Percentiles rank a stretch among this genome's conserved stretches.
Evolutionary conservation across 2,329 filamentous ascomycete species (phyloP).

Genomic region (Colletotrichum neosansevieriae): DNA sequence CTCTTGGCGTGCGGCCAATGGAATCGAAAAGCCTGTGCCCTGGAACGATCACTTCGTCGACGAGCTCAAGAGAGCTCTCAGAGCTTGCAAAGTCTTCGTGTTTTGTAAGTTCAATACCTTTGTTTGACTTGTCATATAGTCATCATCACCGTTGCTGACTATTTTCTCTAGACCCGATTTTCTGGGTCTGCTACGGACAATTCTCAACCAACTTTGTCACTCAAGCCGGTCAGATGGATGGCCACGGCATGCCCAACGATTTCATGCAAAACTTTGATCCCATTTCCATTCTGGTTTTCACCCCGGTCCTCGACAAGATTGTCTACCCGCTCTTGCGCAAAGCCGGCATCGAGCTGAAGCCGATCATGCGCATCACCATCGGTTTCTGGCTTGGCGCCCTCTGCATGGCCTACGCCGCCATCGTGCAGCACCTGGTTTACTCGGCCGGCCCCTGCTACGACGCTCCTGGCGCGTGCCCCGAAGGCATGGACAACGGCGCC

Average conservation of each 20-base stretch:
- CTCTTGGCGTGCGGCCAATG: slow-evolving; percentile 68
- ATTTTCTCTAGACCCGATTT: slow-evolving; percentile 64
- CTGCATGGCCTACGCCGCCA: slow-evolving; percentile 69
- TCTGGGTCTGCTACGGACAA: slow-evolving; percentile 77
- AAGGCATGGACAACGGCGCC: slow-evolving; percentile 47
- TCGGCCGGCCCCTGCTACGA: slow-evolving; percentile 63
- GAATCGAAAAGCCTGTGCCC: slow-evolving; percentile 55
- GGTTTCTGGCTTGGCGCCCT: slow-evolving; percentile 69
- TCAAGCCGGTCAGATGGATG: slow-evolving; percentile 68
- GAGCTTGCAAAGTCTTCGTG: slow-evolving; percentile 79
- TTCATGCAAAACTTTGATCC: slow-evolving; percentile 77
- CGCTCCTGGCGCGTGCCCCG: slow-evolving; percentile 52
- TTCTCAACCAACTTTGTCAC: slow-evolving; percentile 76
- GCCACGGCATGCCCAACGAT: slow-evolving; percentile 77
- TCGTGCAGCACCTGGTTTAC: slow-evolving; percentile 73
- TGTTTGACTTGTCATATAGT: accelerated
- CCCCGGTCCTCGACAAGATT: slow-evolving; percentile 59
- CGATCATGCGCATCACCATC: slow-evolving; percentile 73
- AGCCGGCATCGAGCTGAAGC: slow-evolving; percentile 69
- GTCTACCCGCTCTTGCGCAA: slow-evolving; percentile 70
- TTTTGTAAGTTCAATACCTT: slow-evolving; percentile 56
- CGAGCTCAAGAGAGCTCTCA: slow-evolving; percentile 73
- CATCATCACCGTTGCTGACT: neutral
- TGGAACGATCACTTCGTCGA: slow-evolving; percentile 81
- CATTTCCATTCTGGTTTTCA: slow-evolving; percentile 74